A percentile compares a stretch with the other conserved stretches of the same genome.
These are phyloP conservation scores for Coleophoma cylindrospora DNA, from an alignment of 2,329 filamentous ascomycete species.

Conservation along the genomic window DNA sequence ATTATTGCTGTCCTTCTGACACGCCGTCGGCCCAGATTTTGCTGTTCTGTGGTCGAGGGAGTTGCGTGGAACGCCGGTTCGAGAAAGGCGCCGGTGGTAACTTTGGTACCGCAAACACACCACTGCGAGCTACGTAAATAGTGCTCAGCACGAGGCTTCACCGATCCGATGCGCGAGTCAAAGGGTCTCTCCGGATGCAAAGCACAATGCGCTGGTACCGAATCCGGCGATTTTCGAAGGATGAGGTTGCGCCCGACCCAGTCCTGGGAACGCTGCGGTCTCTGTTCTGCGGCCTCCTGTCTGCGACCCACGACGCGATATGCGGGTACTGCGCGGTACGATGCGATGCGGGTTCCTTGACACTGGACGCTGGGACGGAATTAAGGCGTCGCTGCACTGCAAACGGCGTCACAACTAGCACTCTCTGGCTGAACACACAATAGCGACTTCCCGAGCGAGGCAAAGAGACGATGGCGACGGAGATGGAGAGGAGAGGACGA, in stretches of 20 bases:
- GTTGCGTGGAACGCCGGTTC: background rate
- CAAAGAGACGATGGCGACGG: background rate
- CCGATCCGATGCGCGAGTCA: background rate
- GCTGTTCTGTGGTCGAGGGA: background rate
- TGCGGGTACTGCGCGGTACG: constrained; percentile 15
- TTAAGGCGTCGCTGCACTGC: background rate
- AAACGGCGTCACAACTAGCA: background rate
- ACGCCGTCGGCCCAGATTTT: background rate
- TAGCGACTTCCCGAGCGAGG: background rate
- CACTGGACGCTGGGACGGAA: constrained; percentile 1
- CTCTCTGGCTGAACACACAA: background rate
- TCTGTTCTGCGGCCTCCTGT: constrained; percentile 7
- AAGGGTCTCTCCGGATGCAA: background rate
- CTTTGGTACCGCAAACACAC: constrained; percentile 1
- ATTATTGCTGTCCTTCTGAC: background rate
- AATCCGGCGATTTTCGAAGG: constrained; percentile 6
- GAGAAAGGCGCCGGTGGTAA: background rate
- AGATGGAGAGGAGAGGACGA: background rate
- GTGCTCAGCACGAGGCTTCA: background rate
- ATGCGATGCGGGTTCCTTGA: constrained; percentile 8
- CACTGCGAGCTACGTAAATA: background rate
- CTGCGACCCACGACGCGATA: constrained; percentile 19
- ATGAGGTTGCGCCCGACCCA: constrained; percentile 7
- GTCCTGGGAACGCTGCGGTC: constrained; percentile 6
- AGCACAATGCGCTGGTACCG: background rate